Evolutionary conservation across 192 early-diverging fungal genomes (phyloP).

Genomic region (Powellomyces hirtus): DNA sequence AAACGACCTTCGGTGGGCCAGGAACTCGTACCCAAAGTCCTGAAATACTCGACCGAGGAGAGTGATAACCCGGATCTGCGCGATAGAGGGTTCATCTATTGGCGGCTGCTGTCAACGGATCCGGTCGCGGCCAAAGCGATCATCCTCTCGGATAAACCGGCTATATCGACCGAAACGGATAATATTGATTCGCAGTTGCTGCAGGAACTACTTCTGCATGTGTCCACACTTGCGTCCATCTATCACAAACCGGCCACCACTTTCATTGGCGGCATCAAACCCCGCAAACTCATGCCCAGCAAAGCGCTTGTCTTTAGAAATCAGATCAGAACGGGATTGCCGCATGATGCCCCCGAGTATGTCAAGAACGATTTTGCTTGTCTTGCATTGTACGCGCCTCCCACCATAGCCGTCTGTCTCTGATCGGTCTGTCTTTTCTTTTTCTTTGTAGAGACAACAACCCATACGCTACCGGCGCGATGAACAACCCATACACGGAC

Average conservation of each 20-base stretch:
- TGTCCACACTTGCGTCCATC: conserved; percentile 84
- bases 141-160: conserved; percentile 88
- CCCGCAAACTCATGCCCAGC: conserved; percentile 11
- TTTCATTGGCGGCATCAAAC: conserved; percentile 66
- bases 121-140: conserved; percentile 87
- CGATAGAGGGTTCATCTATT: conserved; percentile 97
- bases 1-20: conserved; percentile 89
- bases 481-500: conserved; percentile 26
- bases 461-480: conserved; percentile 20
- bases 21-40: conserved; percentile 87
- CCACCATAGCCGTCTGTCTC: no score
- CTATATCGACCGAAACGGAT: conserved; percentile 92
- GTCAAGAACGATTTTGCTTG: background rate
- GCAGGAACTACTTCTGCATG: conserved; percentile 83
- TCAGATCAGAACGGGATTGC: conserved; percentile 2
- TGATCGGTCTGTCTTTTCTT: no score
- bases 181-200: conserved; percentile 80
- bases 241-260: conserved; percentile 88
- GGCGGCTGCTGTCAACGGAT: conserved; percentile 93
- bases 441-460: no score
- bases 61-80: conserved; percentile 96
- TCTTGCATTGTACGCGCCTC: conserved; percentile 2
- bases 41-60: conserved; percentile 93
- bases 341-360: conserved; percentile 27
- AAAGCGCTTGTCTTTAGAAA: conserved; percentile 12